Evolutionary conservation across 169 alveolate species (phyloP).

Genomic region (Eimeria praecox): DNA sequence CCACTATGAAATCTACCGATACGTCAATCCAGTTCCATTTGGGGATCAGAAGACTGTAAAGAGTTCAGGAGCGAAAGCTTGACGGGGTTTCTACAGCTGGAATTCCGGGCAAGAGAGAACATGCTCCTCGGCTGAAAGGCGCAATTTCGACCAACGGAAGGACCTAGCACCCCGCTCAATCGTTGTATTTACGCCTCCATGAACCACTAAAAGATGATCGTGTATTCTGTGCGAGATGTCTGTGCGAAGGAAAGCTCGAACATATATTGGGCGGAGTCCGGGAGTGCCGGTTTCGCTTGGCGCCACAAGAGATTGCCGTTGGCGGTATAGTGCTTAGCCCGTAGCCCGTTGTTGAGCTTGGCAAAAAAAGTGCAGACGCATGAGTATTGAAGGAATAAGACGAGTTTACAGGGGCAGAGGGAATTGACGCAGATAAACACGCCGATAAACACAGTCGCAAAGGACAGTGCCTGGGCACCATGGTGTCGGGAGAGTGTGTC

Average conservation of each 20-base stretch:
- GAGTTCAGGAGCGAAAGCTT: background rate
- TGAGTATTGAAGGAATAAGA: too few species aligned
- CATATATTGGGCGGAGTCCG: background rate
- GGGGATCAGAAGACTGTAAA: background rate
- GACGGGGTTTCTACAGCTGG: background rate
- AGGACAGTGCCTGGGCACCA: background rate
- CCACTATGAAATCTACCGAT: too few species aligned
- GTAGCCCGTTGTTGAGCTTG: background rate
- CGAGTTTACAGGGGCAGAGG: too few species aligned
- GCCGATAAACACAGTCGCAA: too few species aligned
- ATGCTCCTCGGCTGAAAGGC: background rate
- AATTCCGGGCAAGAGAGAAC: background rate
- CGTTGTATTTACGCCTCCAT: background rate
- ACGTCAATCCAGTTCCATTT: too few species aligned
- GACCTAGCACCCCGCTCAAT: background rate
- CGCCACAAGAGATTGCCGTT: background rate
- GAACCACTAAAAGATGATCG: background rate
- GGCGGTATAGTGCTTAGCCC: background rate
- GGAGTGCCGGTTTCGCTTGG: too few species aligned
- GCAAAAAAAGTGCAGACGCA: too few species aligned
- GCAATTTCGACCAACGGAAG: background rate
- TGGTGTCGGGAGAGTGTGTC: background rate
- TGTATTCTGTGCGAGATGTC: background rate
- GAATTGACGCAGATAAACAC: too few species aligned
- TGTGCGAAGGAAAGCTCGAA: background rate